These are phyloP conservation scores for Chionographis japonica DNA, from an alignment of 106 monocot species.

Conservation along the genomic window DNA sequence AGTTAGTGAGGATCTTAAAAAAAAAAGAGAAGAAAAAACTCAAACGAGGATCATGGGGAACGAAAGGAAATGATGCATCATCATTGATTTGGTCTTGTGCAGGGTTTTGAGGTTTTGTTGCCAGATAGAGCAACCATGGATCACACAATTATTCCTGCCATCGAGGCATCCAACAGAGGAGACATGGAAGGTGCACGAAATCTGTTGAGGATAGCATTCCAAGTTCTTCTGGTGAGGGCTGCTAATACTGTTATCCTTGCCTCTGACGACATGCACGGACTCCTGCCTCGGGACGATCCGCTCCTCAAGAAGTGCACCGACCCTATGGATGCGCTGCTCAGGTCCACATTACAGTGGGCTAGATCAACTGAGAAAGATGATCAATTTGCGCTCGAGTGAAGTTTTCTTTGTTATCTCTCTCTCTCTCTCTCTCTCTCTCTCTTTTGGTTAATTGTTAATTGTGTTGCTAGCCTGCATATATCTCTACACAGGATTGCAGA, in stretches of 20 bases:
- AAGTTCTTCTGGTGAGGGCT: constrained; percentile 60
- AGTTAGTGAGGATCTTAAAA: too few relatives aligned
- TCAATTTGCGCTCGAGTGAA: neutral
- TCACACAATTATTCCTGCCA: constrained; percentile 42
- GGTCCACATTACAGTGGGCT: constrained; percentile 33
- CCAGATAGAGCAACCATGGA: constrained; percentile 65
- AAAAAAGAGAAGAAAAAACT: too few relatives aligned
- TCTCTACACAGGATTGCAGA: too few relatives aligned
- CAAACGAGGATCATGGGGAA: too few relatives aligned
- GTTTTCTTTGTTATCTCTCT: too few relatives aligned
- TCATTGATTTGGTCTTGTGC: neutral
- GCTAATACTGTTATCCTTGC: constrained; percentile 54
- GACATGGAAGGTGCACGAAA: constrained; percentile 65
- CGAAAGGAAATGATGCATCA: too few relatives aligned
- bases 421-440: too few relatives aligned
- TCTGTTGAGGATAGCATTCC: constrained; percentile 63
- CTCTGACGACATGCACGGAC: constrained; percentile 42
- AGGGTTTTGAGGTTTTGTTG: constrained; percentile 60
- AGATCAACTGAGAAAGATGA: constrained; percentile 8
- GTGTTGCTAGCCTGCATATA: too few relatives aligned
- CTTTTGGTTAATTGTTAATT: too few relatives aligned
- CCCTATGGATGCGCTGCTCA: constrained; percentile 56
- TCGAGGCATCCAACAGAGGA: constrained; percentile 27
- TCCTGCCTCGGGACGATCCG: constrained; percentile 59
- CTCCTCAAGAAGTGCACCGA: constrained; percentile 49